Conservation (phyloP, 192 early-diverging fungal genomes). For the Martensiomyces pterosporus region DNA sequence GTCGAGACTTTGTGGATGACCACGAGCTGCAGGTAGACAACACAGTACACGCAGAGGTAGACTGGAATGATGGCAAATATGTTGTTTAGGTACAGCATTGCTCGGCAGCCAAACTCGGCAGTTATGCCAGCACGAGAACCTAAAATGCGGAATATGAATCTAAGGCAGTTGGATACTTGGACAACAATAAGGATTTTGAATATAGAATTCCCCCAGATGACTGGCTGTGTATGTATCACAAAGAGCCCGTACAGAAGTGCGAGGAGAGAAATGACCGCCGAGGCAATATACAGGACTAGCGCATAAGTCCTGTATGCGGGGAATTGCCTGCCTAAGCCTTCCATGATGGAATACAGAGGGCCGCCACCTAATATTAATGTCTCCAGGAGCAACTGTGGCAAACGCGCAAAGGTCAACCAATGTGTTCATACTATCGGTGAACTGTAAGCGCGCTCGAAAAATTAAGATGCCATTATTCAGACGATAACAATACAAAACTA, state of each 20-base stretch:
- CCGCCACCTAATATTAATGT: too few relatives aligned
- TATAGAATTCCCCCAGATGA: neutral
- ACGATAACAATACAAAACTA: too few relatives aligned
- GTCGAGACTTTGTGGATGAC: conserved; percentile 33
- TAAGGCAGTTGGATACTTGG: neutral
- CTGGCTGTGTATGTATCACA: neutral
- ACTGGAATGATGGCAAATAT: conserved; percentile 3
- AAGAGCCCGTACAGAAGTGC: neutral
- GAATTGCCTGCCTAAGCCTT: too few relatives aligned
- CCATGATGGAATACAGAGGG: too few relatives aligned
- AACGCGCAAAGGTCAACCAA: too few relatives aligned
- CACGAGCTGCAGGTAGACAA: conserved; percentile 39
- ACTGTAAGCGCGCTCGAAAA: too few relatives aligned
- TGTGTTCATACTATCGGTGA: too few relatives aligned
- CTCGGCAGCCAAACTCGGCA: conserved; percentile 23
- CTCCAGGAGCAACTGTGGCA: too few relatives aligned
- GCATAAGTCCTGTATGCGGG: neutral
- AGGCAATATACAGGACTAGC: neutral
- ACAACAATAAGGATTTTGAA: neutral
- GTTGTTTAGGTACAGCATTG: conserved; percentile 17
- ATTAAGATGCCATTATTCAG: too few relatives aligned
- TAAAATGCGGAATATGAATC: neutral
- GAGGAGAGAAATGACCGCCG: neutral
- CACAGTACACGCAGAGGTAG: conserved; percentile 22
- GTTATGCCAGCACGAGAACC: too few relatives aligned